A percentile compares a stretch with the other conserved stretches of the same genome.
These are phyloP conservation scores for Fusarium hainanense DNA, from an alignment of 2,329 filamentous ascomycete genomes.

Conservation along the genomic window DNA sequence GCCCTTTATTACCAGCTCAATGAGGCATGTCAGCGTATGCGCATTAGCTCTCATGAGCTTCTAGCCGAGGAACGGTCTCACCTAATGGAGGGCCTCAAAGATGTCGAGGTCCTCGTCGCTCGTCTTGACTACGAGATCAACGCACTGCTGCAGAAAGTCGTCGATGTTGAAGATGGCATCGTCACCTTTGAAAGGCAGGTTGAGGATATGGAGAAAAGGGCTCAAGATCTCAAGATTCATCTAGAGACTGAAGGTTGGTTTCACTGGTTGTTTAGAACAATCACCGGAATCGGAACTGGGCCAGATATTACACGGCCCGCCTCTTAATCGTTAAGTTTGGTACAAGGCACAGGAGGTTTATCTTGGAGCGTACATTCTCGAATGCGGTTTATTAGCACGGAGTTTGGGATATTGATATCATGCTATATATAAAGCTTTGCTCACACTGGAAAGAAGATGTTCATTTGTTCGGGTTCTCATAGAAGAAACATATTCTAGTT, in stretches of 20 bases:
- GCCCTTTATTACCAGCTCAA: slow-evolving; percentile 74
- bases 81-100: slow-evolving; percentile 77
- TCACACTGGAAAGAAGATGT: slow-evolving; percentile 1
- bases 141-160: slow-evolving; percentile 79
- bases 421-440: slow-evolving; percentile 13
- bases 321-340: slow-evolving; percentile 25
- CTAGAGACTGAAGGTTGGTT: slow-evolving; percentile 73
- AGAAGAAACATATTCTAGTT: slow-evolving; percentile 30
- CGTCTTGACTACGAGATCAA: slow-evolving; percentile 94
- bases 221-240: slow-evolving; percentile 70
- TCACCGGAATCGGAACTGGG: slow-evolving; percentile 70
- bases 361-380: slow-evolving; percentile 4
- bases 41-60: slow-evolving; percentile 74
- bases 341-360: slow-evolving; percentile 9
- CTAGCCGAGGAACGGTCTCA: slow-evolving; percentile 75
- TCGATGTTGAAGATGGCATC: slow-evolving; percentile 88
- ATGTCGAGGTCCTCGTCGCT: slow-evolving; percentile 82
- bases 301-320: slow-evolving; percentile 61
- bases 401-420: slow-evolving; percentile 28
- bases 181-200: slow-evolving; percentile 83
- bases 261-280: slow-evolving; percentile 71
- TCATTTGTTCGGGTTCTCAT: slow-evolving; percentile 16
- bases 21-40: slow-evolving; percentile 76
- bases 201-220: slow-evolving; percentile 73
- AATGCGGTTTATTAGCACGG: slow-evolving; percentile 20